Percentiles rank a stretch among this genome's conserved stretches.
These are phyloP conservation scores for Halophytophthora batemanensis DNA, from an alignment of 352 stramenopile species.

Conservation along the genomic window DNA sequence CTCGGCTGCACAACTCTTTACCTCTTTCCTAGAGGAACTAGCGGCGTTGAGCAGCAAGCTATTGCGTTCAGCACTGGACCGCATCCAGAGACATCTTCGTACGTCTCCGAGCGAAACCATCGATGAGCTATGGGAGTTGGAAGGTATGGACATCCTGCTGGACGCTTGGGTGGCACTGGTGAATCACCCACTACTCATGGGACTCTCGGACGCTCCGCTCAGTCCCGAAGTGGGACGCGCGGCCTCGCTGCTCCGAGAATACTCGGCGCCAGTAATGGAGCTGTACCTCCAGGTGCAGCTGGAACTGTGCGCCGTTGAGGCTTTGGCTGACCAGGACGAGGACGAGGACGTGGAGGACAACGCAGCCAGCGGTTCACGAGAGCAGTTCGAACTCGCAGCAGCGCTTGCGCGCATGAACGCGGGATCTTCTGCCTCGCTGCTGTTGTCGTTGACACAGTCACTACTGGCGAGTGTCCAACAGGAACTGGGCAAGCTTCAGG, in stretches of 20 bases:
- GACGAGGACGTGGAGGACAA: conserved; percentile 85
- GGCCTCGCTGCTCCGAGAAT: conserved; percentile 44
- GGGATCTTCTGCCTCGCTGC: conserved; percentile 41
- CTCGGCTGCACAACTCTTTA: conserved; percentile 41
- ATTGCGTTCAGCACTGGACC: conserved; percentile 58
- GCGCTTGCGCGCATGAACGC: conserved; percentile 67
- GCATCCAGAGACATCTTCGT: conserved; percentile 55
- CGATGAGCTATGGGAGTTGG: conserved; percentile 81
- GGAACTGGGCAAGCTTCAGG: conserved; percentile 34
- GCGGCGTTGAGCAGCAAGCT: conserved; percentile 68
- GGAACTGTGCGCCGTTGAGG: conserved; percentile 64
- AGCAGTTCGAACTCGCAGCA: conserved; percentile 73
- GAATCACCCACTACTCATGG: conserved; percentile 54
- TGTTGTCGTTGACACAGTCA: conserved; percentile 64
- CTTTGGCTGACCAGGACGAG: conserved; percentile 68
- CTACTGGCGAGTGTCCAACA: conserved; percentile 50
- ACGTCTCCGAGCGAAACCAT: conserved; percentile 43
- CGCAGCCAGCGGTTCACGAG: conserved; percentile 47
- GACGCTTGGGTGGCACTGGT: conserved; percentile 79
- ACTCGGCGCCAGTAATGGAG: conserved; percentile 59
- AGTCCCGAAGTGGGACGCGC: conserved; percentile 33
- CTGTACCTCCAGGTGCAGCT: conserved; percentile 78
- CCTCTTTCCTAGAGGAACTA: conserved; percentile 63
- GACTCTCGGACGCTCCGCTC: conserved; percentile 20
- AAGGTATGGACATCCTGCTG: conserved; percentile 75